These are phyloP conservation scores for Endothia cerciana DNA, from an alignment of 2,329 filamentous ascomycete species.

Conservation along the genomic window DNA sequence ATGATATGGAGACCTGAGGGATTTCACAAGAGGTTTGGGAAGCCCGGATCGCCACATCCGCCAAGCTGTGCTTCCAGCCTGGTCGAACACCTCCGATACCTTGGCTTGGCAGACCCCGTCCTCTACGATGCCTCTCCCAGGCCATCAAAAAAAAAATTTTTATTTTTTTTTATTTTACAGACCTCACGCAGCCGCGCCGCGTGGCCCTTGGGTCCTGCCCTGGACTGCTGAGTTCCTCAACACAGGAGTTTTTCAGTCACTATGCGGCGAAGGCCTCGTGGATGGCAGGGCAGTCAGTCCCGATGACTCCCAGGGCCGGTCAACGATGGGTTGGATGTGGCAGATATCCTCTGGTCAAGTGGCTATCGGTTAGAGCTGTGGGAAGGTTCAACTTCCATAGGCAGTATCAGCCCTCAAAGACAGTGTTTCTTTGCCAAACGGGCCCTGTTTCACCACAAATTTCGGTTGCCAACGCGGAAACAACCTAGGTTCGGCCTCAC, in stretches of 20 bases:
- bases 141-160: too few relatives aligned
- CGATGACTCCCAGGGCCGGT: too few relatives aligned
- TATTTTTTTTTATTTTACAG: too few relatives aligned
- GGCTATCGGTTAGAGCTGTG: not conserved
- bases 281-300: too few relatives aligned
- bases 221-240: too few relatives aligned
- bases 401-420: not conserved
- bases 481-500: not conserved
- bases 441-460: conserved; percentile 2
- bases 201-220: too few relatives aligned
- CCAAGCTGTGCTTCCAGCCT: conserved; percentile 18
- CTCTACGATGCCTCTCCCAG: too few relatives aligned
- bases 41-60: conserved; percentile 22
- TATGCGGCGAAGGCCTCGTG: too few relatives aligned
- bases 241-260: too few relatives aligned
- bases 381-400: too few relatives aligned
- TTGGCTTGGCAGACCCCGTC: not conserved
- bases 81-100: conserved; percentile 1
- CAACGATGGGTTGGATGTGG: too few relatives aligned
- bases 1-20: not conserved
- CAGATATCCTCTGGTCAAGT: not conserved
- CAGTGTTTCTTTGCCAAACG: not conserved
- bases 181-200: too few relatives aligned
- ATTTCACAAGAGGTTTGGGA: conserved; percentile 17
- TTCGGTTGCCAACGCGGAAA: not conserved